phyloP scores from a whole-genome alignment of 1,139 yeast genomes.

The Yamadazyma epiphylla region DNA sequence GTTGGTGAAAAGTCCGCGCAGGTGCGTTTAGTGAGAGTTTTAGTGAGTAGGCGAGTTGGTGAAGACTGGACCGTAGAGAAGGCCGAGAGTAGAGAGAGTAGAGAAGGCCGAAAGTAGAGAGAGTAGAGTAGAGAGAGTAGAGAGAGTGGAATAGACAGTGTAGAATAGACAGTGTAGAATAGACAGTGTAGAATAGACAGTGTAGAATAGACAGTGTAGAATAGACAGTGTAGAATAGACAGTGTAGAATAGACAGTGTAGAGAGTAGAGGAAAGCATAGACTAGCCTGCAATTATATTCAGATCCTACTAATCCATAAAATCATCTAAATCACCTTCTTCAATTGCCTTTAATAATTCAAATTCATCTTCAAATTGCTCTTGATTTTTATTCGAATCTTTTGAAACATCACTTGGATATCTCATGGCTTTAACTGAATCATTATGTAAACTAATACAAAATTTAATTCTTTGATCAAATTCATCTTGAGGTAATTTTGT shows the following conservation, averaged over 20 bases:
- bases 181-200: background rate
- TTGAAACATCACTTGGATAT: conserved; percentile 54
- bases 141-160: background rate
- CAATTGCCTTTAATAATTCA: conserved; percentile 45
- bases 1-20: too few species aligned
- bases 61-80: too few species aligned
- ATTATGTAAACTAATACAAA: conserved; percentile 85
- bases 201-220: too few species aligned
- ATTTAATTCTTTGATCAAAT: conserved; percentile 89
- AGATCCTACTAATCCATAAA: conserved; percentile 37
- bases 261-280: too few species aligned
- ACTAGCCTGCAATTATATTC: too few species aligned
- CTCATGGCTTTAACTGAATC: conserved; percentile 96
- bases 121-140: background rate
- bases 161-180: background rate
- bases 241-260: too few species aligned
- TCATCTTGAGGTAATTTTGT: conserved; percentile 84
- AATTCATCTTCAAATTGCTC: conserved; percentile 40
- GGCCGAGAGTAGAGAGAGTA: too few species aligned
- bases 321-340: conserved; percentile 49
- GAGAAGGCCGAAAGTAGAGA: too few species aligned
- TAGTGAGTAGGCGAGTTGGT: too few species aligned
- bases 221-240: too few species aligned
- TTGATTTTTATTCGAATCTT: conserved; percentile 22
- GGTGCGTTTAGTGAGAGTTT: too few species aligned